phyloP scores from a whole-genome alignment of 2,329 filamentous ascomycete genomes.

The Sphaerulina populicola region DNA sequence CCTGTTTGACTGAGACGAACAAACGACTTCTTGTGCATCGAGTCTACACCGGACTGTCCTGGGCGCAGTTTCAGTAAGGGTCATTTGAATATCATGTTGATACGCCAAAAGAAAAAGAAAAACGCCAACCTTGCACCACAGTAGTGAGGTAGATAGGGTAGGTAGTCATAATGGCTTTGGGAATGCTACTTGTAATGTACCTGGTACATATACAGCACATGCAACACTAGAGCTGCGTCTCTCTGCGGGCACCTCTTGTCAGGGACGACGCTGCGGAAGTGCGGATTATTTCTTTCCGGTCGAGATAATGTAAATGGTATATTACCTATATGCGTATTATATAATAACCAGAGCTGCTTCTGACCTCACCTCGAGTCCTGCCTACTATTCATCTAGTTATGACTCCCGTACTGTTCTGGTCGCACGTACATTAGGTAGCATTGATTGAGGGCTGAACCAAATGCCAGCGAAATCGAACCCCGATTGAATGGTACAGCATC shows the following conservation, averaged over 20 bases:
- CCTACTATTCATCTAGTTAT: background rate
- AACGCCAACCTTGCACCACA: background rate
- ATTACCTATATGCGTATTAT: too few relatives aligned
- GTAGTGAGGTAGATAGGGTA: too few relatives aligned
- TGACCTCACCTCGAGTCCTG: background rate
- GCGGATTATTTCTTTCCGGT: background rate
- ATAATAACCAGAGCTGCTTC: background rate
- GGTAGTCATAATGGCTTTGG: background rate
- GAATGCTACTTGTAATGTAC: background rate
- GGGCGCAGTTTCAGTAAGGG: background rate
- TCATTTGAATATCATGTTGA: background rate
- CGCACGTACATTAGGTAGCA: background rate
- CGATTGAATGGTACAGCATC: background rate
- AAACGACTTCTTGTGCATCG: background rate
- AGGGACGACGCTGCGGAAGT: background rate
- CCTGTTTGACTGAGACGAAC: background rate
- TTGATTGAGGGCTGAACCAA: background rate
- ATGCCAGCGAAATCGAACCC: background rate
- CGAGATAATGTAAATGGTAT: background rate
- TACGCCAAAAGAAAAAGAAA: background rate
- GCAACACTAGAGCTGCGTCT: background rate
- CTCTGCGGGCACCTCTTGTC: background rate
- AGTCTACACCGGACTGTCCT: background rate
- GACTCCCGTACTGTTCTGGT: background rate
- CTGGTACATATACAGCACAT: background rate